phyloP scores from a whole-genome alignment of 768 basidiomycete species.

The Basidioascus undulatus region DNA sequence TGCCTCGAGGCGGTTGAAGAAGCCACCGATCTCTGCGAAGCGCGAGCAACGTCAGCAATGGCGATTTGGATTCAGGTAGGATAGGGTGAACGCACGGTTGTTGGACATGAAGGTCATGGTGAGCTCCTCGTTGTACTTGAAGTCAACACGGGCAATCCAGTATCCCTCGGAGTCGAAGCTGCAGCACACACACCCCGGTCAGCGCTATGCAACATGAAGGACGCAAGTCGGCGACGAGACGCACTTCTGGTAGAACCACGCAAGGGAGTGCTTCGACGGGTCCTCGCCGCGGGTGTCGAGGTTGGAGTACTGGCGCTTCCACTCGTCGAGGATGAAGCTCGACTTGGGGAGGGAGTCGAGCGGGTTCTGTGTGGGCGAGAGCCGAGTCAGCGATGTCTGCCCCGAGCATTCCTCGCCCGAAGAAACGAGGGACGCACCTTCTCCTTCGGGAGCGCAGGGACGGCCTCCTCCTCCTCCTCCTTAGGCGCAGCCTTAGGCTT shows the following conservation, averaged over 20 bases:
- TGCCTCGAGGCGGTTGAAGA: slow-evolving; percentile 91
- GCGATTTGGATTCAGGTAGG: not conserved
- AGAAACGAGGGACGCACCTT: too few relatives aligned
- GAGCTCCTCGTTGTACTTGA: slow-evolving; percentile 89
- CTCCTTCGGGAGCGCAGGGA: slow-evolving; percentile 60
- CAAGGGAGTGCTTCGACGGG: not conserved
- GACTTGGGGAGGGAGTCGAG: slow-evolving; percentile 52
- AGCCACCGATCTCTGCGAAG: slow-evolving; percentile 46
- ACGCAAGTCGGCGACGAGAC: not conserved
- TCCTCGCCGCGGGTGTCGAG: slow-evolving; percentile 93
- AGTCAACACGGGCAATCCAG: slow-evolving; percentile 78
- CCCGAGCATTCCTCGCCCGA: too few relatives aligned
- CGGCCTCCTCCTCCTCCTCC: slow-evolving; percentile 30
- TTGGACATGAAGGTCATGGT: slow-evolving; percentile 64
- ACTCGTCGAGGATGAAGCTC: slow-evolving; percentile 35
- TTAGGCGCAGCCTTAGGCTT: slow-evolving; percentile 37
- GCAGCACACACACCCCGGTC: slow-evolving; percentile 2
- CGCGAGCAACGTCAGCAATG: not conserved
- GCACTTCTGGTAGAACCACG: not conserved
- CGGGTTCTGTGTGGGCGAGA: too few relatives aligned
- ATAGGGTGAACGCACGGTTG: slow-evolving; percentile 29
- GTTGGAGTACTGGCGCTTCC: slow-evolving; percentile 97
- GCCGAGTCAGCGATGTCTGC: too few relatives aligned
- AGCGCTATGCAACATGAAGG: too few relatives aligned
- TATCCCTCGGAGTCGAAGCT: slow-evolving; percentile 75